Conservation (phyloP, 163 green algal genomes). For the Volvox carteri region DNA sequence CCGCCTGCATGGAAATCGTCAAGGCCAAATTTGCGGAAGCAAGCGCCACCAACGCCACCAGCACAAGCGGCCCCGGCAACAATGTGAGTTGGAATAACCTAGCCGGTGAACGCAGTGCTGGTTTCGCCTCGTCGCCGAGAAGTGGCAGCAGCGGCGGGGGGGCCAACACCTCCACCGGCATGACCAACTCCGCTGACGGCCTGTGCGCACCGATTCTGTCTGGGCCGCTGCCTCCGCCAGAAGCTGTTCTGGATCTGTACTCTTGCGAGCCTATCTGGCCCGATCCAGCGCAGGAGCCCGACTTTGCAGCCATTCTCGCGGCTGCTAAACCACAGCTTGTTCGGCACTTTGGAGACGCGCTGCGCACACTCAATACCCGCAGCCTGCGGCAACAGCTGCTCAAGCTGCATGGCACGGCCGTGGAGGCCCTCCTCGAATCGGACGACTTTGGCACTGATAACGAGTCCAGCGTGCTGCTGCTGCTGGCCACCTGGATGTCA, state of each 20-base stretch:
- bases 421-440: constrained; percentile 33
- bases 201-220: no score
- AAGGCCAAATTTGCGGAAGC: neutral
- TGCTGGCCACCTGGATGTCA: constrained; percentile 28
- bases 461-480: constrained; percentile 37
- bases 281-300: neutral
- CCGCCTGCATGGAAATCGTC: constrained; percentile 6
- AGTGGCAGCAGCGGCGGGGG: neutral
- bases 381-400: neutral
- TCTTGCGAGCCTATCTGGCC: neutral
- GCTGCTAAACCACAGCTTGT: neutral
- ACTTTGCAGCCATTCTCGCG: neutral
- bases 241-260: constrained; percentile 16
- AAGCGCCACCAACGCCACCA: neutral
- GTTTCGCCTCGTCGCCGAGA: neutral
- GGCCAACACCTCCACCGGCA: no score
- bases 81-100: neutral
- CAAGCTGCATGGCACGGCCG: neutral
- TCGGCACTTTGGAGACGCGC: neutral
- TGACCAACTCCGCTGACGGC: no score
- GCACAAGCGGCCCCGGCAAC: neutral
- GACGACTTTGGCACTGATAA: constrained; percentile 28
- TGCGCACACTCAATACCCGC: neutral
- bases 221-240: no score
- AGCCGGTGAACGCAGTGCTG: neutral